Evolutionary conservation across 345 rosid species (phyloP).

Genomic region (Brassica carinata): DNA sequence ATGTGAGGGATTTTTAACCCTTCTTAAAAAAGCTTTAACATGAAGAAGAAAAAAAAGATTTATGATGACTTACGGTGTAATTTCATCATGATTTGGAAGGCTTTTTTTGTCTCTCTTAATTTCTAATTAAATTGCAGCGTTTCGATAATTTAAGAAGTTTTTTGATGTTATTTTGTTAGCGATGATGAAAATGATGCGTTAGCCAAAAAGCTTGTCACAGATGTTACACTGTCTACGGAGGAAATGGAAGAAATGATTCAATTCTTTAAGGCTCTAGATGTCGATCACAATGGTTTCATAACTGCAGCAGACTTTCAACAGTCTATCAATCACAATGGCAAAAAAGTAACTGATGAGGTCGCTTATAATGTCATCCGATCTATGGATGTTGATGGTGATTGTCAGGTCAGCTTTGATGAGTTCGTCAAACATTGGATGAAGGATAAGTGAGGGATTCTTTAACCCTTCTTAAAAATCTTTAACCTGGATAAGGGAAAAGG

Average conservation of each 20-base stretch:
- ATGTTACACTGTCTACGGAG: background rate
- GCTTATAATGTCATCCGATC: conserved; percentile 55
- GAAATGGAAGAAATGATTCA: conserved; percentile 53
- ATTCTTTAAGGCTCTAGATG: conserved; percentile 50
- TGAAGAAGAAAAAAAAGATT: background rate
- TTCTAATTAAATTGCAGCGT: background rate
- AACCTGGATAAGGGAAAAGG: background rate
- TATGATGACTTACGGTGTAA: background rate
- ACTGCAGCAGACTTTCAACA: conserved; percentile 54
- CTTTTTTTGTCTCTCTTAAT: background rate
- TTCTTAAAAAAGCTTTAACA: background rate
- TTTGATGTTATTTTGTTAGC: background rate
- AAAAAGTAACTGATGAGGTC: conserved; percentile 57
- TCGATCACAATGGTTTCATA: conserved; percentile 58
- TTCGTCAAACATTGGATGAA: conserved; percentile 52
- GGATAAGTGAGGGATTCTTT: conserved; percentile 47
- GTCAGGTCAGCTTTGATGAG: conserved; percentile 56
- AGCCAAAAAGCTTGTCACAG: background rate
- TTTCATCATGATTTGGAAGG: background rate
- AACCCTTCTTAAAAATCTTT: background rate
- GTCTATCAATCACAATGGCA: conserved; percentile 53
- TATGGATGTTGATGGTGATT: conserved; percentile 58
- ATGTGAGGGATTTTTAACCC: conserved; percentile 39
- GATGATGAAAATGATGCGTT: background rate
- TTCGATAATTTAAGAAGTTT: background rate